Evolutionary conservation across 1,139 yeast species (phyloP).

Genomic region (Yamadazyma sp.): DNA sequence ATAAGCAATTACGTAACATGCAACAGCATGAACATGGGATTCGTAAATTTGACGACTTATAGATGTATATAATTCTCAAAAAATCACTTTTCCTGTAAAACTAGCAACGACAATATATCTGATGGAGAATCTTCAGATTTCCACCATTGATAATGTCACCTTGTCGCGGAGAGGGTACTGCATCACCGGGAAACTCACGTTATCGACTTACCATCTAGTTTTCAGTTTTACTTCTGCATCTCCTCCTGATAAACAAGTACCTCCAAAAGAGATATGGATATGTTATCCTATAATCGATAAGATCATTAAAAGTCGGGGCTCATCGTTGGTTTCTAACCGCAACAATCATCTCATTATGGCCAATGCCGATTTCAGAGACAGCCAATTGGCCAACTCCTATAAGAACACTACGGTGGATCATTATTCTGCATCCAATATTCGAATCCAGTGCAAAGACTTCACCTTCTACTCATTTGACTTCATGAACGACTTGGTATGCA

Average conservation of each 20-base stretch:
- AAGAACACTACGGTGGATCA: slow-evolving; percentile 29
- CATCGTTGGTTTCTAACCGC: slow-evolving; percentile 31
- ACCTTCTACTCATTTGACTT: slow-evolving; percentile 83
- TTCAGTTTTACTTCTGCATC: slow-evolving; percentile 48
- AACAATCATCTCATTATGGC: slow-evolving; percentile 8
- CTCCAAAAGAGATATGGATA: slow-evolving; percentile 77
- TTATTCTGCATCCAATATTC: slow-evolving; percentile 54
- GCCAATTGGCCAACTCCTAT: slow-evolving; percentile 14
- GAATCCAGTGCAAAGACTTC: slow-evolving; percentile 83
- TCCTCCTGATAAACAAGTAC: slow-evolving; percentile 8
- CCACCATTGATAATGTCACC: slow-evolving; percentile 63
- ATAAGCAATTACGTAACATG: slow-evolving; percentile 48
- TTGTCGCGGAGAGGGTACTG: slow-evolving; percentile 69
- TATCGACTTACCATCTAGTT: slow-evolving; percentile 85
- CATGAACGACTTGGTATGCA: slow-evolving; percentile 54
- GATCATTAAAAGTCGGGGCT: slow-evolving; percentile 59
- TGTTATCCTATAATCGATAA: slow-evolving; percentile 84
- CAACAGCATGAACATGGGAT: slow-evolving; percentile 68
- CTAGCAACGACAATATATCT: neutral
- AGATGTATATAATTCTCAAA: slow-evolving; percentile 9
- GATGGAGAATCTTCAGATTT: slow-evolving; percentile 26
- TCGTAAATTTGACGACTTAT: slow-evolving; percentile 62
- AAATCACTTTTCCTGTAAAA: neutral
- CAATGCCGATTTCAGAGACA: slow-evolving; percentile 12
- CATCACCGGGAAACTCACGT: slow-evolving; percentile 66